phyloP scores from a whole-genome alignment of 768 basidiomycete genomes.

The Phylloporus sp. region DNA sequence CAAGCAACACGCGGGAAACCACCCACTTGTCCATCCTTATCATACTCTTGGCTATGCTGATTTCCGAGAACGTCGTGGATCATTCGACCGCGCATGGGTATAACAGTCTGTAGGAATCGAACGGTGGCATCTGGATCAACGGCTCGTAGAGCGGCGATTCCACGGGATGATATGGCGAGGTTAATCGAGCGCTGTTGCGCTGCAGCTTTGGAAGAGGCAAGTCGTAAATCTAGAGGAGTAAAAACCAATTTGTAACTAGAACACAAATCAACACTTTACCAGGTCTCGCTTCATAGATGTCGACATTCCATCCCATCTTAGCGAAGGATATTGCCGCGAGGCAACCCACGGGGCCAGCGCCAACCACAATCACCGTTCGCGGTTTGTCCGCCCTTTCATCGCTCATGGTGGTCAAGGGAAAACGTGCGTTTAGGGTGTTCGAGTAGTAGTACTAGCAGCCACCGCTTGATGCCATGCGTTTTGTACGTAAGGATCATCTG shows the following conservation, averaged over 20 bases:
- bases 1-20: slow-evolving; percentile 16
- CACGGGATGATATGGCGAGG: slow-evolving; percentile 90
- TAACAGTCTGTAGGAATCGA: slow-evolving; percentile 70
- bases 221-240: slow-evolving; percentile 59
- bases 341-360: slow-evolving; percentile 94
- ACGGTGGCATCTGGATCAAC: slow-evolving; percentile 70
- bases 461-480: not conserved
- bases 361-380: slow-evolving; percentile 64
- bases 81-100: slow-evolving; percentile 96
- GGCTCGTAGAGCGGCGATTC: slow-evolving; percentile 80
- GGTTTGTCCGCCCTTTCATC: not conserved
- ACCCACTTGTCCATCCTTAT: slow-evolving; percentile 81
- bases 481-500: not conserved
- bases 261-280: slow-evolving; percentile 42
- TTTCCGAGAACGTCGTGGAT: slow-evolving; percentile 76
- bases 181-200: slow-evolving; percentile 89
- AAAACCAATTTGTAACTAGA: slow-evolving; percentile 10
- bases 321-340: slow-evolving; percentile 84
- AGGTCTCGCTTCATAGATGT: slow-evolving; percentile 74
- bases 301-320: slow-evolving; percentile 81
- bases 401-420: slow-evolving; percentile 12
- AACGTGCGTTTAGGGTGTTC: not conserved
- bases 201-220: slow-evolving; percentile 61
- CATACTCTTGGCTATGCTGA: slow-evolving; percentile 82
- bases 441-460: too few relatives aligned